Base-by-base conservation (phyloP, 1,284 basidiomycete genomes). In the Erythrobasidium hasegawianum region DNA sequence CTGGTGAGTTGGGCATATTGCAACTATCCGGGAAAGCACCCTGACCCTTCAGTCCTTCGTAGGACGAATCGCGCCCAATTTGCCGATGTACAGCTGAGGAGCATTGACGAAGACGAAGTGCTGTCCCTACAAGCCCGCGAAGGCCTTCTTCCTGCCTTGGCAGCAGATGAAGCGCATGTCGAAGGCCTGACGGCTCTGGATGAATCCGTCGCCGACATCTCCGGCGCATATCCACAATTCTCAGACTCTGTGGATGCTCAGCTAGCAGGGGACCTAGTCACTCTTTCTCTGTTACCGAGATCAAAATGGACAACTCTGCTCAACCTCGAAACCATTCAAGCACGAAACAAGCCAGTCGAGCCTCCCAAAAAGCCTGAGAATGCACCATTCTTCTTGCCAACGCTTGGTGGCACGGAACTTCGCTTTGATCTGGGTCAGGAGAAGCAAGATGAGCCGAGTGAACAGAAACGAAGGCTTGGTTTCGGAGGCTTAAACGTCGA, bases 61-160 rank as follows among this genome's bases (percentile, higher is more conserved):
- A 90, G 88, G 90, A 91, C 93, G 20, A 98, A 99, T 78, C 86
- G 92, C 64, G 90, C 93, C 16, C 95, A 97, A 75, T 97, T 94
- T 76, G 79, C 86, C 0, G 89, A 95, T 64, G 83, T 97, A 9
- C 83, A 91, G 1, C 84, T 96, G 75, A 85, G 87, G 70, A 86
- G 86, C 58, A 82, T 95, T 16, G 82, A 84, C 45, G 89, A 94
- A 70, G 85, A 87, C 39, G 87, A 90, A 59, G 80, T 88, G 5
- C 78, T 81, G 85, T 72, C 9, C 26, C 1, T 26, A 45, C 16
- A 50, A 39, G 11, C 61, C 65, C 40, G 57, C 67, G 47, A 75
- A 89, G 54, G 83, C 87, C 14, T 82, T 0, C 80, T 97, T 59
- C 95, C 94, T 10, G 87, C 86, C 0, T 85, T 96, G 78, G 90